Evolutionary conservation across 805 yeast genomes (phyloP).

Genomic region (Yarrowia osloensis): DNA sequence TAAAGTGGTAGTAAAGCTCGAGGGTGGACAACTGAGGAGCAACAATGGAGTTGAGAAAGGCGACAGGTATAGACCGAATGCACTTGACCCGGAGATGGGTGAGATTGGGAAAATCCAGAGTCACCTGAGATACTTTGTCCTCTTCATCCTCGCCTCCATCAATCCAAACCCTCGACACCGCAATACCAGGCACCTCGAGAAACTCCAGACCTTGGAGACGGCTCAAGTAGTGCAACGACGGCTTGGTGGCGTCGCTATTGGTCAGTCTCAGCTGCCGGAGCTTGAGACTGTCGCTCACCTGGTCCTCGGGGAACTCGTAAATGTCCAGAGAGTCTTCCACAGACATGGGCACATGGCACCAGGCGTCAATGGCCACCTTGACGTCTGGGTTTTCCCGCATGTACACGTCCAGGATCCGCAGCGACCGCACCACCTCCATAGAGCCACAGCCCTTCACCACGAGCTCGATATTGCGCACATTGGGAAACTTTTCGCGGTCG

Average conservation of each 20-base stretch:
- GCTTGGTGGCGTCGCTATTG: constrained; percentile 15
- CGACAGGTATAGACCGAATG: not conserved
- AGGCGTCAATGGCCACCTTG: constrained; percentile 13
- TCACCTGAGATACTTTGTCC: not conserved
- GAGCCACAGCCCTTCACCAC: constrained; percentile 25
- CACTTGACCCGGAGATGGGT: constrained; percentile 23
- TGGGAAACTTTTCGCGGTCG: constrained; percentile 6
- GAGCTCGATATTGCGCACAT: not conserved
- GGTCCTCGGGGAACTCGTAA: constrained; percentile 23
- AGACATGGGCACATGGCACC: constrained; percentile 25
- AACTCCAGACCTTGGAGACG: not conserved
- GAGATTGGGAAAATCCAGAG: not conserved
- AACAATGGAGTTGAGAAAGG: not conserved
- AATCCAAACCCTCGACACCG: not conserved
- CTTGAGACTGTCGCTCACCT: not conserved
- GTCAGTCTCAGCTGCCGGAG: constrained; percentile 6
- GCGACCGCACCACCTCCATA: constrained; percentile 21
- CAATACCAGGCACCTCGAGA: constrained; percentile 16
- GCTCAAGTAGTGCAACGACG: not conserved
- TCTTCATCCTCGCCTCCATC: not conserved
- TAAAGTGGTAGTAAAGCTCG: constrained; percentile 8
- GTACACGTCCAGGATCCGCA: constrained; percentile 1
- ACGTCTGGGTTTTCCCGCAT: constrained; percentile 14
- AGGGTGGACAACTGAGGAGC: not conserved
- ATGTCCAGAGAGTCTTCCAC: constrained; percentile 17